Conservation (phyloP, 192 early-diverging fungal genomes). For the Backusella macrospora region DNA sequence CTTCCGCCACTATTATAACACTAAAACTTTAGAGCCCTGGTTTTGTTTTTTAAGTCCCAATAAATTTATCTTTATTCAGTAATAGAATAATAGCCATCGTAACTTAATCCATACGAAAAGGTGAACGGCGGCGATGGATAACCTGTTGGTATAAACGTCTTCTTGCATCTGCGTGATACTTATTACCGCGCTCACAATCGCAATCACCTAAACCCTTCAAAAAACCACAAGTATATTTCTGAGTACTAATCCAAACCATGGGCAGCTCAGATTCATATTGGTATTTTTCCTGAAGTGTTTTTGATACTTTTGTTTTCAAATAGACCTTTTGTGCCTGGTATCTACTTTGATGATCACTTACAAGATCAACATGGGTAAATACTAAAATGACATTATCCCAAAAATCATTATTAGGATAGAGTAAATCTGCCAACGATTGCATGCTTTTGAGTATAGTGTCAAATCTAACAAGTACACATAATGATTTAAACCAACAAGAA, state of each 20-base stretch:
- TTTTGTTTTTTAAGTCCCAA: too few relatives aligned
- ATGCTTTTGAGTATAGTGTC: conserved; percentile 12
- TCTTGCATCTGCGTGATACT: conserved; percentile 31
- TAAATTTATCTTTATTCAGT: too few relatives aligned
- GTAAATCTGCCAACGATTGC: neutral
- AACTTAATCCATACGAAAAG: neutral
- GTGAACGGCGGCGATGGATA: neutral
- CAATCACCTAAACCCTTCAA: conserved; percentile 29
- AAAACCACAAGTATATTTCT: conserved; percentile 27
- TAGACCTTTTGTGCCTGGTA: conserved; percentile 22
- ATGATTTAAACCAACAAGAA: neutral
- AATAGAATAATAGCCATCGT: too few relatives aligned
- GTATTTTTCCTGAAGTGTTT: conserved; percentile 10
- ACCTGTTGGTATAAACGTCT: conserved; percentile 33
- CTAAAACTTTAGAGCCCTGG: too few relatives aligned
- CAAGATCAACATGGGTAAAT: conserved; percentile 33
- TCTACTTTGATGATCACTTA: neutral
- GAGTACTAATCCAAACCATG: conserved; percentile 31
- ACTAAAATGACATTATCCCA: conserved; percentile 38
- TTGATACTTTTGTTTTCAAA: conserved; percentile 20
- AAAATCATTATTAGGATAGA: conserved; percentile 1
- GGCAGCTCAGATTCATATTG: conserved; percentile 12
- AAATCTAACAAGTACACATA: neutral
- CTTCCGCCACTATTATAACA: too few relatives aligned
- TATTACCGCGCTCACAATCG: conserved; percentile 30